Conservation (phyloP, 148 eudicot species). For the Cornus controversa region DNA sequence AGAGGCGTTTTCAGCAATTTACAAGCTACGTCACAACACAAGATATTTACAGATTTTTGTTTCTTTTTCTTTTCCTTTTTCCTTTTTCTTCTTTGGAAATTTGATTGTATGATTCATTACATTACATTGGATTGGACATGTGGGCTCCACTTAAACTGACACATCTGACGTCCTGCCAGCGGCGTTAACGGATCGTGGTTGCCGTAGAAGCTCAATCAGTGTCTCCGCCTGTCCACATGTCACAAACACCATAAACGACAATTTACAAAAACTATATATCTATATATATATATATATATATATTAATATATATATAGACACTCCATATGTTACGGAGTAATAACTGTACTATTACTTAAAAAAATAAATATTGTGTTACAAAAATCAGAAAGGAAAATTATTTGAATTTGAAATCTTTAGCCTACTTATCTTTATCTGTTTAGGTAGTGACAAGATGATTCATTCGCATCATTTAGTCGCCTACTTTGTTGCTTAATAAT, state of each 20-base stretch:
- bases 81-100: not conserved
- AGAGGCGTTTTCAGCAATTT: not conserved
- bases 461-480: no score
- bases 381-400: no score
- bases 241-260: constrained; percentile 5
- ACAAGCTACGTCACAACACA: not conserved
- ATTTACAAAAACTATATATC: no score
- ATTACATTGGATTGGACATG: not conserved
- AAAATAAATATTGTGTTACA: no score
- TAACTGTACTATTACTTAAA: no score
- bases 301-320: no score
- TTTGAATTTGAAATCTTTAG: no score
- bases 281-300: no score
- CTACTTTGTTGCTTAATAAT: no score
- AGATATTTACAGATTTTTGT: constrained; percentile 9
- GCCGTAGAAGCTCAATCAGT: constrained; percentile 85
- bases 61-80: not conserved
- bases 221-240: constrained; percentile 75
- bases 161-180: constrained; percentile 55
- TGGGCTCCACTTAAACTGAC: constrained; percentile 23
- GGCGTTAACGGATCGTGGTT: constrained; percentile 85
- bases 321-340: no score
- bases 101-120: not conserved
- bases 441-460: no score
- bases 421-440: no score